A percentile compares a stretch with the other conserved stretches of the same genome.
These are phyloP conservation scores for Passalora sequoiae DNA, from an alignment of 2,329 filamentous ascomycete species.

Conservation along the genomic window DNA sequence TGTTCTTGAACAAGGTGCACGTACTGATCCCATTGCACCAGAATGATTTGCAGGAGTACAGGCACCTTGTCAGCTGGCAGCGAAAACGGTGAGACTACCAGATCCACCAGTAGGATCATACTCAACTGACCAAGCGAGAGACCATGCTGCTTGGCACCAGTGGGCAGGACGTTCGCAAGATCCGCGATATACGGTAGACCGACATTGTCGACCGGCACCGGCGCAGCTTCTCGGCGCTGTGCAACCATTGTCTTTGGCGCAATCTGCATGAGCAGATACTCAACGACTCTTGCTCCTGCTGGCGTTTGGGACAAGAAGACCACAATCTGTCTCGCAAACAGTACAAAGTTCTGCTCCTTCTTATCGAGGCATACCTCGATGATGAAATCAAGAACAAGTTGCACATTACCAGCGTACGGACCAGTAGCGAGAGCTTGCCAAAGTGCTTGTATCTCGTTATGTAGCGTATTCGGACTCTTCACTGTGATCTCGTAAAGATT, in stretches of 20 bases:
- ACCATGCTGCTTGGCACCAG: constrained; percentile 78
- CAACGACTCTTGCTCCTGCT: constrained; percentile 84
- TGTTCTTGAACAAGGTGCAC: constrained; percentile 93
- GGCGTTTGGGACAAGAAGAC: constrained; percentile 86
- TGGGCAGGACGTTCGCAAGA: constrained; percentile 68
- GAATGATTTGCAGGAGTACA: constrained; percentile 80
- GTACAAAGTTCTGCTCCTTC: constrained; percentile 94
- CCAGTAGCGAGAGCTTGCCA: constrained; percentile 96
- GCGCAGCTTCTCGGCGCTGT: constrained; percentile 66
- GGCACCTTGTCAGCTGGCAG: constrained; percentile 75
- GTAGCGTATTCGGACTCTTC: constrained; percentile 76
- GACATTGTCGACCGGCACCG: constrained; percentile 66
- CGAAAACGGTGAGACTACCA: constrained; percentile 89
- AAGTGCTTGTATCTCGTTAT: constrained; percentile 94
- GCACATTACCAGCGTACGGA: constrained; percentile 87
- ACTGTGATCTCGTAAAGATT: constrained; percentile 97
- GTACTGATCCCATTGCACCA: constrained; percentile 96
- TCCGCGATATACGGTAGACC: constrained; percentile 81
- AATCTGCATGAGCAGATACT: constrained; percentile 87
- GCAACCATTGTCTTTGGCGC: constrained; percentile 96
- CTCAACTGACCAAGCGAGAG: constrained; percentile 91
- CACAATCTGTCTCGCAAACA: constrained; percentile 96
- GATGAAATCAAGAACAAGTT: constrained; percentile 91
- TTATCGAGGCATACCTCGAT: constrained; percentile 89
- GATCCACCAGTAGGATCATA: constrained; percentile 85